Evolutionary conservation across 2,329 filamentous ascomycete species (phyloP), one percentile per base, ranked within the genome.

Genomic region (Aureobasidium sp.): DNA sequence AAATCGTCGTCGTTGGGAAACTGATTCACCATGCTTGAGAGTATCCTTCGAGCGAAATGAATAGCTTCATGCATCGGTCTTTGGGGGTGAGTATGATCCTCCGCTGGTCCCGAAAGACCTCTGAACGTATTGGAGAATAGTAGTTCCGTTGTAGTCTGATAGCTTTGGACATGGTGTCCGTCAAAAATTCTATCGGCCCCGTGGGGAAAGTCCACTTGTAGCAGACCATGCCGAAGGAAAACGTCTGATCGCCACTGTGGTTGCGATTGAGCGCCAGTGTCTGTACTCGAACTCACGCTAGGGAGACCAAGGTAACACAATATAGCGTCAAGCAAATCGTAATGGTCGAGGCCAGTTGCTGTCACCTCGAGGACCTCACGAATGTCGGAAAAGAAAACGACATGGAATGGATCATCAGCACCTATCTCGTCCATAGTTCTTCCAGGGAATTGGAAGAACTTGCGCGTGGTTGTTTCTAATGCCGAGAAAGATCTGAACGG

Each of bases 301-400:
- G 90, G 88, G 27, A 79, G 62, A 14, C 69, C 67, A 47, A 73
- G 71, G 64, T 76, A 80, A 37, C 68, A 72, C 5, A 80, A 67
- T 36, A 92, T 91, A 3, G 86, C 85, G 68, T 92, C 83, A 22
- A 94, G 60, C 0, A 95, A 73, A 31, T 80, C 71, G 11, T 73
- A 68, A 8, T 71, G 73, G 0, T 83, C 69, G 2, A 70, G 51
- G 64, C 63, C 61, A 70, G 61, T 62, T 79, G 67, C 29, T 70
- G 70, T 5, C 60, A 76, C 68, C 36, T 85, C 76, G 1, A 96
- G 70, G 31, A 88, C 79, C 0, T 83, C 79, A 64, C 84, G 77
- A 22, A 97, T 78, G 71, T 97, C 94, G 0, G 85, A 83, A 67
- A 87, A 91, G 69, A 97, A 83, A 49, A 96, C 83, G 3, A 94